These are phyloP conservation scores for Hypomyces rosellus DNA, from an alignment of 2,329 filamentous ascomycete species.

Conservation along the genomic window DNA sequence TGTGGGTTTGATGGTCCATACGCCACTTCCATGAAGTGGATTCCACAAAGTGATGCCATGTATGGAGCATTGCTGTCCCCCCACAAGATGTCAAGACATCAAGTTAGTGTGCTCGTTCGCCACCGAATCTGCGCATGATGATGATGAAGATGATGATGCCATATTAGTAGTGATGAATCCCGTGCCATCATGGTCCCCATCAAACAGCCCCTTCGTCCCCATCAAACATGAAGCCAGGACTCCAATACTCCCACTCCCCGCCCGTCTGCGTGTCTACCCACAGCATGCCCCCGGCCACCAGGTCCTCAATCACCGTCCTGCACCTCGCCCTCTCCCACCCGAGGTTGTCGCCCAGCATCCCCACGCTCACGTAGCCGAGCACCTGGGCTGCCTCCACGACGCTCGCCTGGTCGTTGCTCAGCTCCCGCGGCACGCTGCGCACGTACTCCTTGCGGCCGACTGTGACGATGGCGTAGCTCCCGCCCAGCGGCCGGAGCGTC, in stretches of 20 bases:
- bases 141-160: too few species aligned
- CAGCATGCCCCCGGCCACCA: slow-evolving; percentile 81
- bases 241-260: slow-evolving; percentile 89
- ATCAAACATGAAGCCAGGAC: slow-evolving; percentile 64
- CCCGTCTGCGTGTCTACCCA: slow-evolving; percentile 85
- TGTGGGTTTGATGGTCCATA: too few species aligned
- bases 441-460: slow-evolving; percentile 85
- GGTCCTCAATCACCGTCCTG: slow-evolving; percentile 84
- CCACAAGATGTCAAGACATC: too few species aligned
- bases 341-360: slow-evolving; percentile 82
- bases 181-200: background rate
- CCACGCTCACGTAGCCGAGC: slow-evolving; percentile 81
- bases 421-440: slow-evolving; percentile 85
- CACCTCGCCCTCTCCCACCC: slow-evolving; percentile 78
- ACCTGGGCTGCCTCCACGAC: slow-evolving; percentile 89
- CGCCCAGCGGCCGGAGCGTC: slow-evolving; percentile 79
- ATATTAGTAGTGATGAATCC: background rate
- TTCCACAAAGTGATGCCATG: too few species aligned
- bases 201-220: slow-evolving; percentile 18
- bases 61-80: too few species aligned
- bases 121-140: too few species aligned
- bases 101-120: too few species aligned
- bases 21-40: too few species aligned
- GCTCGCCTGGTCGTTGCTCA: slow-evolving; percentile 88
- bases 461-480: slow-evolving; percentile 76